Base-by-base conservation (phyloP, 495 filamentous ascomycete species). In the Parathielavia hyrcaniae region DNA sequence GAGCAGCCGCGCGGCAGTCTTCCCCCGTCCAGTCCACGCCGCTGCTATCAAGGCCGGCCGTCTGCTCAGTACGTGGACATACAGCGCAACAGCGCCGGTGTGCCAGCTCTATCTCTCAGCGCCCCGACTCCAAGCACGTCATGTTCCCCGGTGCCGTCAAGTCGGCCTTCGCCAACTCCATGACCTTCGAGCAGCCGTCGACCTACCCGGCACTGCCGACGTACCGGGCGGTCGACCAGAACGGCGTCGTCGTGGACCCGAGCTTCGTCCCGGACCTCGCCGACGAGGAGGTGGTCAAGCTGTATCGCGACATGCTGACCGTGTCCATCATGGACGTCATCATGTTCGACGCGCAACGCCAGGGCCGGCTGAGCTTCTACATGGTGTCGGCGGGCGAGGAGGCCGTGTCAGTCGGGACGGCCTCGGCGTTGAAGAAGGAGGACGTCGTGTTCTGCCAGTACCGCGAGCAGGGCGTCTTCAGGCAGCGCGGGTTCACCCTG, bases 301-400 rank as follows among this genome's bases (percentile, higher is more conserved):
- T 81, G 50, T 85, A 85, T 64, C 71, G 67, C 50, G 77, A 79
- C 62, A 85, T 85, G 83, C 65, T 85, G 49, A 76, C 72, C n/a
- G 85, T 97, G 56, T 92, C 85, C 62, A 86, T 95, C 59, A 93
- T 97, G 90, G 91, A 97, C 68, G 70, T 91, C 41, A 86, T 97
- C 59, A 95, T 95, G 90, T 93, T 90, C 64, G 88, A 97, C 67
- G 89, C 89, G 17, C 75, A 84, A 64, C 71, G 91, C 78, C 77
- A 90, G 86, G 77, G 91, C 39, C 81, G 90, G 10, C 68, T 99
- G 49, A 91, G 85, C 69, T 99, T 99, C 73, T 99, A 97, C 66
- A 97, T 99, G 90, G 91, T 96, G 53, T 91, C 88, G 20, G 90
- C 90, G 2, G 93, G 93, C 46, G 93, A 99, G 76, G 93, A 97